phyloP scores from a whole-genome alignment of 2,329 filamentous ascomycete species.

The Aureobasidium sp. region DNA sequence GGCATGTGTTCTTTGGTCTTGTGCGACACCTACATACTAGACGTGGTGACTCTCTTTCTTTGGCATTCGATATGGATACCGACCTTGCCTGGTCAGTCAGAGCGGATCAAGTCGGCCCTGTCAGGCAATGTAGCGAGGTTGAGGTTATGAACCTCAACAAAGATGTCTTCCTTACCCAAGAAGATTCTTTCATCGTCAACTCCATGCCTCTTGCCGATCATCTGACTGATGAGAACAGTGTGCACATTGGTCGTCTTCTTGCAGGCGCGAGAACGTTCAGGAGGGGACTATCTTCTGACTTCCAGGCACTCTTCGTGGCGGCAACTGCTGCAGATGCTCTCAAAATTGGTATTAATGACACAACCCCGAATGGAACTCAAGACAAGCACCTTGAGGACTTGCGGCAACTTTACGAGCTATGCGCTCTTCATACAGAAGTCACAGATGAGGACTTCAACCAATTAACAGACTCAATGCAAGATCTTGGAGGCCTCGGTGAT shows the following conservation, averaged over 20 bases:
- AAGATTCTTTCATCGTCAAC: slow-evolving; percentile 22
- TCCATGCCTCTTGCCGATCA: slow-evolving; percentile 20
- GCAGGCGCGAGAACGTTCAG: slow-evolving; percentile 22
- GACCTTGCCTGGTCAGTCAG: slow-evolving; percentile 79
- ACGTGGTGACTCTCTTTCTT: slow-evolving; percentile 70
- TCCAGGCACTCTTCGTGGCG: slow-evolving; percentile 39
- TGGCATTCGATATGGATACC: slow-evolving; percentile 64
- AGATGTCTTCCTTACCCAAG: slow-evolving; percentile 31
- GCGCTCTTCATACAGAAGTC: slow-evolving; percentile 70
- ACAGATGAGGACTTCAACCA: slow-evolving; percentile 72
- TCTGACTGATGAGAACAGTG: slow-evolving; percentile 16
- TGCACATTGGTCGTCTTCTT: slow-evolving; percentile 19
- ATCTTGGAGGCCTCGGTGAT: slow-evolving; percentile 50
- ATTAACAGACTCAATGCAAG: slow-evolving; percentile 62
- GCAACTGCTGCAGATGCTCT: slow-evolving; percentile 24
- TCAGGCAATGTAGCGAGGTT: slow-evolving; percentile 70
- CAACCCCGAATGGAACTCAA: slow-evolving; percentile 12
- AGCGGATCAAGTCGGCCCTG: slow-evolving; percentile 70
- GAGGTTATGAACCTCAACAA: slow-evolving; percentile 70
- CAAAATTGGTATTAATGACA: slow-evolving; percentile 10
- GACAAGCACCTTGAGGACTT: slow-evolving; percentile 6
- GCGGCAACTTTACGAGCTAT: slow-evolving; percentile 68
- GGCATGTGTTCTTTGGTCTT: slow-evolving; percentile 83
- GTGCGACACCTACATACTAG: slow-evolving; percentile 80
- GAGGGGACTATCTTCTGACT: slow-evolving; percentile 20